phyloP scores from a whole-genome alignment of 2,329 filamentous ascomycete genomes.

The Colletotrichum tanaceti region DNA sequence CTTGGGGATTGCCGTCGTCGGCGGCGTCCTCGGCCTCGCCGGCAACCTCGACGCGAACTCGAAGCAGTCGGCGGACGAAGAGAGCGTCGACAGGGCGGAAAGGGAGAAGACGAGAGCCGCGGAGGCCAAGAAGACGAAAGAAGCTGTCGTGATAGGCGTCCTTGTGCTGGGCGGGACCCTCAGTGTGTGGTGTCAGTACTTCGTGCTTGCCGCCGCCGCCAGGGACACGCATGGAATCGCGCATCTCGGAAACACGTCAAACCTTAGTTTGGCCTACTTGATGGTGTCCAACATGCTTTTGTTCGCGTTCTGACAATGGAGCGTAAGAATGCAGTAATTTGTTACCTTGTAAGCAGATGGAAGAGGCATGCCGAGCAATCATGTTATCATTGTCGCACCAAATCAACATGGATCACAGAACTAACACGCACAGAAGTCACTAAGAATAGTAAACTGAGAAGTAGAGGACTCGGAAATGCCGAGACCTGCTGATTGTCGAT shows the following conservation, averaged over 20 bases:
- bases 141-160: not conserved
- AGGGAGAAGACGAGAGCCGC: not conserved
- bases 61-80: not conserved
- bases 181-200: conserved; percentile 11
- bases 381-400: not conserved
- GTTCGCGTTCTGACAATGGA: not conserved
- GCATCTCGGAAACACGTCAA: not conserved
- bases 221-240: conserved; percentile 6
- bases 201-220: conserved; percentile 2
- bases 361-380: not conserved
- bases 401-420: no score
- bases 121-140: not conserved
- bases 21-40: not conserved
- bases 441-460: no score
- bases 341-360: no score
- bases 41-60: no score
- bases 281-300: conserved; percentile 6
- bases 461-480: no score
- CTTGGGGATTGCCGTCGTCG: not conserved
- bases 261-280: conserved; percentile 6
- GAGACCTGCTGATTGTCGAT: no score
- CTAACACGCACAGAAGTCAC: no score
- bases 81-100: not conserved
- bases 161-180: not conserved
- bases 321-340: no score